Evolutionary conservation across 352 stramenopile genomes (phyloP).

Genomic region (Phytophthora megakarya): DNA sequence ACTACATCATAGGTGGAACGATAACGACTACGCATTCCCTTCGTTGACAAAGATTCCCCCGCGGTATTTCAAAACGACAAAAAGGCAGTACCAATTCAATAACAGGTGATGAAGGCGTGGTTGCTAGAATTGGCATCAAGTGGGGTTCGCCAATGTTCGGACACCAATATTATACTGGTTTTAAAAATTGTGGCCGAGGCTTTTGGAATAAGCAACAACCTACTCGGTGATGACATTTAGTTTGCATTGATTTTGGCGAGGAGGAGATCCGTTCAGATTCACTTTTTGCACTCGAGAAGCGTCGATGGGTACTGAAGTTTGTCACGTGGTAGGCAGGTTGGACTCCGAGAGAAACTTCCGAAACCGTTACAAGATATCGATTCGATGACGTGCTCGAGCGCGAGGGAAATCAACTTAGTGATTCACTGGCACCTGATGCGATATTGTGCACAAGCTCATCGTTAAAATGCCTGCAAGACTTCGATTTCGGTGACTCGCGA

Average conservation of each 20-base stretch:
- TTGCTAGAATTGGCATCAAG: background rate
- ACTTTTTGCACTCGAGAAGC: constrained; percentile 25
- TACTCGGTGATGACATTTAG: constrained; percentile 2
- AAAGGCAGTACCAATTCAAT: too few relatives aligned
- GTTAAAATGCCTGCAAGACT: too few relatives aligned
- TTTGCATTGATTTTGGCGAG: constrained; percentile 16
- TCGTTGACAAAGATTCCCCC: constrained; percentile 1
- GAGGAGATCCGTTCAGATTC: constrained; percentile 25
- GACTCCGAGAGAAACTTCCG: too few relatives aligned
- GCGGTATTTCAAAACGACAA: background rate
- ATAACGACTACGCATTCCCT: constrained; percentile 9
- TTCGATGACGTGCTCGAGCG: too few relatives aligned
- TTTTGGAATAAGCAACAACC: constrained; percentile 1
- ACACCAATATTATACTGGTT: constrained; percentile 21
- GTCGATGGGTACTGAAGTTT: constrained; percentile 20
- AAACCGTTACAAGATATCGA: too few relatives aligned
- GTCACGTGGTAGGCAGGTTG: too few relatives aligned
- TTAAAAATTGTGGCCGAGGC: constrained; percentile 14
- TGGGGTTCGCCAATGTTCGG: constrained; percentile 8
- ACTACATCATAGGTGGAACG: background rate
- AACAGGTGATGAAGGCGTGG: too few relatives aligned
- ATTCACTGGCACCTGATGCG: too few relatives aligned
- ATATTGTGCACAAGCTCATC: too few relatives aligned
- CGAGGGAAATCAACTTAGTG: too few relatives aligned
- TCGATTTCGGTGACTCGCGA: too few relatives aligned